Base-by-base conservation (phyloP, 2,329 filamentous ascomycete species). In the Drechslerella coelobrocha region DNA sequence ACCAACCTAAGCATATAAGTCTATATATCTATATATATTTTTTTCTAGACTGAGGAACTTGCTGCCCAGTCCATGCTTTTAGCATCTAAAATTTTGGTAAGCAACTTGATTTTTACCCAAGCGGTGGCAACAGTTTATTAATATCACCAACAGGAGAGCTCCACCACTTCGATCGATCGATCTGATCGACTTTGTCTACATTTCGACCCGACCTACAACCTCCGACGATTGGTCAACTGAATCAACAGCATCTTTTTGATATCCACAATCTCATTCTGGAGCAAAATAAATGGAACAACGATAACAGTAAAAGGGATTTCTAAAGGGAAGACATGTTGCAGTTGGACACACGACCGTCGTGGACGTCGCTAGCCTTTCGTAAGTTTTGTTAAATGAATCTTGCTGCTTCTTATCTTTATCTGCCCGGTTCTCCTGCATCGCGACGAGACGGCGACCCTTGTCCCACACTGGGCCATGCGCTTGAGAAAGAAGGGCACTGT, bases 311-410 rank as follows among this genome's bases (percentile, higher is more conserved):
- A 56, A 17, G n/a, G 9, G 19, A 12, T 6, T 23, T 37, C 19
- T 51, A 21, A 51, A 57, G 52, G 34, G 45, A 62, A 62, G 59
- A 29, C 26, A 71, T 71, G 66, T 63, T 71, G 66, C 52, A 63
- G 43, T 51, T 71, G 23, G 66, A 60, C 31, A 62, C 59, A 51
- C 52, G 66, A 55, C 60, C 50, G 27, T 41, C 31, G 21, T 71
- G 66, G 66, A 50, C 59, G 31, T 43, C 59, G 27, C 41, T 17
- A 21, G 45, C 48, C 24, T 71, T 50, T 29, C 48, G 66, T 71
- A 43, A 71, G 66, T 69, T 54, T 2, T 45, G 17, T 26, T 19
- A 3, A 5, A 29, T 29, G 23, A 6, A 4, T 31, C 8, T 52
- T 39, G 50, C 39, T 45, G 10, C 26, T 39, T 21, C n/a, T n/a